These are phyloP conservation scores for Lophium mytilinum DNA, from an alignment of 495 filamentous ascomycete species.

Conservation along the genomic window DNA sequence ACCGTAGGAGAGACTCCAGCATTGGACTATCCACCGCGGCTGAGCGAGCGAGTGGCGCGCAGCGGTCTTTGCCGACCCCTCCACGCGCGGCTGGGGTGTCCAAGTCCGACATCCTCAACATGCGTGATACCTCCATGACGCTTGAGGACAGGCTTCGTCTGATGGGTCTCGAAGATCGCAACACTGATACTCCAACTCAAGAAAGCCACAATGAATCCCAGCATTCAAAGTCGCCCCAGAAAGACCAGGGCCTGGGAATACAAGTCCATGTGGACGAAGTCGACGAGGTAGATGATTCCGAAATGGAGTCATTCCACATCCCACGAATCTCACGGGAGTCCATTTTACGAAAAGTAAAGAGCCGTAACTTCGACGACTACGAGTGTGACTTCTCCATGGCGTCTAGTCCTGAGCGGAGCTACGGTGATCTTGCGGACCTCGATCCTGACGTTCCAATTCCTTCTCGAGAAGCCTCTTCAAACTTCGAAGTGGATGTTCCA, in stretches of 20 bases:
- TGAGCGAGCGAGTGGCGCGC: constrained; percentile 52
- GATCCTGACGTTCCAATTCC: constrained; percentile 85
- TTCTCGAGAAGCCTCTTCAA: constrained; percentile 50
- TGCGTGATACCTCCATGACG: constrained; percentile 61
- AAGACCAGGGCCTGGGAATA: constrained; percentile 12
- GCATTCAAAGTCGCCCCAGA: background rate
- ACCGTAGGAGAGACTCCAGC: constrained; percentile 29
- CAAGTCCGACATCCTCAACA: constrained; percentile 63
- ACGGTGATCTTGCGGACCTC: constrained; percentile 40
- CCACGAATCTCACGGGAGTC: constrained; percentile 88
- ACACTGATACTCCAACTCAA: constrained; percentile 20
- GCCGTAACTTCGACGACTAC: constrained; percentile 45
- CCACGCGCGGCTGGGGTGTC: constrained; percentile 53
- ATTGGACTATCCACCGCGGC: constrained; percentile 50
- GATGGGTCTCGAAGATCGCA: constrained; percentile 61
- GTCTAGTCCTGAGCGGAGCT: constrained; percentile 42
- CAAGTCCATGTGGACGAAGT: constrained; percentile 13
- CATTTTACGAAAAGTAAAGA: constrained; percentile 80
- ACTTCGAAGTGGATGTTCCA: constrained; percentile 45
- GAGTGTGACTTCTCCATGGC: constrained; percentile 18
- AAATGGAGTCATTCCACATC: constrained; percentile 22
- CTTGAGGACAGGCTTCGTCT: constrained; percentile 73
- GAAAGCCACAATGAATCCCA: constrained; percentile 13
- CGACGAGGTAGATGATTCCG: constrained; percentile 22
- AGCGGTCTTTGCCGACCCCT: constrained; percentile 56